Evolutionary conservation across 305 asterid species (phyloP).

Genomic region (Fraxinus albicans): DNA sequence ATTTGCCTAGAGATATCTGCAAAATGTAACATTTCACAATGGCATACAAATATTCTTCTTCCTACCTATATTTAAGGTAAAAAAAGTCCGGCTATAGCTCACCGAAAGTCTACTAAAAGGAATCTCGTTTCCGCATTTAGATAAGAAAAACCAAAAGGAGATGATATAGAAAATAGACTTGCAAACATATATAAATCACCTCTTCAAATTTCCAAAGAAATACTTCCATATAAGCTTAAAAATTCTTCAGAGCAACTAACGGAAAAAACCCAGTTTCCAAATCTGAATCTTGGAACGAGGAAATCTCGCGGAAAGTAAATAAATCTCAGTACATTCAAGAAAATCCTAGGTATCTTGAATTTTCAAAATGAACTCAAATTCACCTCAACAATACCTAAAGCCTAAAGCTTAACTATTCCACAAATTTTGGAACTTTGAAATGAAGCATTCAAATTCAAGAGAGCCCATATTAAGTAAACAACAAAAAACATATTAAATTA

Average conservation of each 20-base stretch:
- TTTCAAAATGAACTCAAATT: conserved; percentile 22
- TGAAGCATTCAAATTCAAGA: conserved; percentile 44
- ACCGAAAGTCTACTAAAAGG: conserved; percentile 15
- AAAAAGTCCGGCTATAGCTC: conserved; percentile 7
- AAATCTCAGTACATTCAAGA: conserved; percentile 20
- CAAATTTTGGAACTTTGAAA: conserved; percentile 29
- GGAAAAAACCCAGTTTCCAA: conserved; percentile 19
- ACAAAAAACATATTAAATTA: conserved; percentile 7
- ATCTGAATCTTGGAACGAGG: conserved; percentile 20
- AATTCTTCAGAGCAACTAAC: conserved; percentile 1
- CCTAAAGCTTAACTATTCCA: conserved; percentile 29
- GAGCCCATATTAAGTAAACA: conserved; percentile 39
- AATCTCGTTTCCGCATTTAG: conserved; percentile 20
- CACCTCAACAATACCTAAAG: conserved; percentile 23
- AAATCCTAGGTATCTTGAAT: conserved; percentile 17
- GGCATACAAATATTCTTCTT: conserved; percentile 30
- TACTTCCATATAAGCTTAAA: conserved; percentile 9
- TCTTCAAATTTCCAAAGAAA: conserved; percentile 10
- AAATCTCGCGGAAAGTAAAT: neutral
- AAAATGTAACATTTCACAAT: conserved; percentile 33
- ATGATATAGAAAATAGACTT: conserved; percentile 18
- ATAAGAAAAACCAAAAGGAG: conserved; percentile 29
- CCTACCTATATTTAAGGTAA: conserved; percentile 37
- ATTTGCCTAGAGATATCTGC: conserved; percentile 28
- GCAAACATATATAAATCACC: conserved; percentile 24